Conservation (phyloP, 2,329 filamentous ascomycete species). For the Cordyceps fumosorosea region DNA sequence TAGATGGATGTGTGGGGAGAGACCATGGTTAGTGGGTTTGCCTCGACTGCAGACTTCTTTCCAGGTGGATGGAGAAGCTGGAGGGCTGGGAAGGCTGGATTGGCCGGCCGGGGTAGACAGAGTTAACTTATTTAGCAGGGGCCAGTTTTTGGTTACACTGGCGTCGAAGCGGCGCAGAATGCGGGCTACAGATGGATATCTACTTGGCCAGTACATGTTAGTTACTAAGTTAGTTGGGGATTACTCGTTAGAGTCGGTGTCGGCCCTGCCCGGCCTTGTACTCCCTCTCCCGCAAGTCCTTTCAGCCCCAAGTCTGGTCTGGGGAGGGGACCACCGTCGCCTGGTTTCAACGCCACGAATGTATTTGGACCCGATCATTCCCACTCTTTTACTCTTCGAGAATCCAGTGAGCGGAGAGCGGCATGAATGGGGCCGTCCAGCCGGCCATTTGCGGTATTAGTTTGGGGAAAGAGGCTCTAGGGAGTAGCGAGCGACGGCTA, state of each 20-base stretch:
- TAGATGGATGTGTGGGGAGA: conserved; percentile 11
- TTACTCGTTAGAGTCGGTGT: too few species aligned
- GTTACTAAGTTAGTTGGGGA: too few species aligned
- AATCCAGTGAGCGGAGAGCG: not conserved
- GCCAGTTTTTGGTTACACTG: not conserved
- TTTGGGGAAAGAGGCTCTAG: not conserved
- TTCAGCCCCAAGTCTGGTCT: not conserved
- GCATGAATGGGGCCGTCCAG: not conserved
- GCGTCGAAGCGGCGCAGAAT: conserved; percentile 1
- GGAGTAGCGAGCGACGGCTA: not conserved
- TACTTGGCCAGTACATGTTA: too few species aligned
- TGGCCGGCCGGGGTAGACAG: not conserved
- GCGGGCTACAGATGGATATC: not conserved
- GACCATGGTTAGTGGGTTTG: conserved; percentile 4
- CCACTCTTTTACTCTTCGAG: not conserved
- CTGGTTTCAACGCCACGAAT: not conserved
- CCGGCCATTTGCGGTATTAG: not conserved
- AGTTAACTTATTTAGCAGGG: not conserved
- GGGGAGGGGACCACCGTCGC: not conserved
- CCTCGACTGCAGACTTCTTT: not conserved
- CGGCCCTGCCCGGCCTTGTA: too few species aligned
- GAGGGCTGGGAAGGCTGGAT: too few species aligned
- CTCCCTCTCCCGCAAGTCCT: not conserved
- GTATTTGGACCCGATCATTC: not conserved
- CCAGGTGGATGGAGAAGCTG: not conserved